Evolutionary conservation across 306 rosid species (phyloP).

Genomic region (Crataegus laevigata): DNA sequence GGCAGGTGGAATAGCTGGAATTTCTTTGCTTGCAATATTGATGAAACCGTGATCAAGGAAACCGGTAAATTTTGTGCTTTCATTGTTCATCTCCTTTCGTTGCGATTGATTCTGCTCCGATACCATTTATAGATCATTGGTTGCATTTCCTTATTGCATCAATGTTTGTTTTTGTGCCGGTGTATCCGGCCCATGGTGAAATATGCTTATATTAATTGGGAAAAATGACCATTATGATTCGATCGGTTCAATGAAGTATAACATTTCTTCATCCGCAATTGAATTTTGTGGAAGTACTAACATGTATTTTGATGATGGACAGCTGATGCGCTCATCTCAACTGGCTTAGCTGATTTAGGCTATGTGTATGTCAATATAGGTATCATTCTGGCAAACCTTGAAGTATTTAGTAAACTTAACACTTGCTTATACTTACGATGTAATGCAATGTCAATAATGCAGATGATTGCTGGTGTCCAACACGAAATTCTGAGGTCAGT

Average conservation of each 20-base stretch:
- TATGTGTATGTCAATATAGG: conserved; percentile 82
- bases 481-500: conserved; percentile 54
- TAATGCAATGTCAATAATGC: conserved; percentile 21
- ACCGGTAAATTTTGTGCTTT: conserved; percentile 44
- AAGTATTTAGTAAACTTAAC: conserved; percentile 2
- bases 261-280: not conserved
- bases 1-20: conserved; percentile 99
- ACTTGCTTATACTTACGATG: conserved; percentile 7
- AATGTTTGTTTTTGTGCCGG: not conserved
- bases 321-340: conserved; percentile 89
- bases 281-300: conserved; percentile 16
- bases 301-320: conserved; percentile 26
- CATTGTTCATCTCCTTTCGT: not conserved
- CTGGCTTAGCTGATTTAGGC: conserved; percentile 88
- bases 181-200: not conserved
- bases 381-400: conserved; percentile 22
- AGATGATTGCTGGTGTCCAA: conserved; percentile 93
- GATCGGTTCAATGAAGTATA: not conserved
- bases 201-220: not conserved
- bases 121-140: not conserved
- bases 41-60: conserved; percentile 79
- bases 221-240: not conserved
- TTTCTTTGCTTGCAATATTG: conserved; percentile 89
- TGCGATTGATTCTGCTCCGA: not conserved
- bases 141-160: conserved; percentile 4